Conservation (phyloP, 2,329 filamentous ascomycete species). For the Didymella glomerata region DNA sequence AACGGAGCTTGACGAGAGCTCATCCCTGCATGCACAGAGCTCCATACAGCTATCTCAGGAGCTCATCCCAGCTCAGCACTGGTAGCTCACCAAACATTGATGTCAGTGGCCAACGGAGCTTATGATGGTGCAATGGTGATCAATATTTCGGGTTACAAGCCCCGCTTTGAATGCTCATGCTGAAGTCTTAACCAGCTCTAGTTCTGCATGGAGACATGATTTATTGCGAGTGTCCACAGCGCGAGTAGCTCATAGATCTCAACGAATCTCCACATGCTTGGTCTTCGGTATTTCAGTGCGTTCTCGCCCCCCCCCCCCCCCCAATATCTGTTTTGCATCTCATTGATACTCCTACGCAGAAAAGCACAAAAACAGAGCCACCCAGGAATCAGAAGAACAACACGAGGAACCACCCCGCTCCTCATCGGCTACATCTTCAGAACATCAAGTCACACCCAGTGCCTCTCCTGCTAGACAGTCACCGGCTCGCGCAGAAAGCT, state of each 20-base stretch:
- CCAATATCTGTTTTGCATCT: background rate
- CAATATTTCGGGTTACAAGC: conserved; percentile 11
- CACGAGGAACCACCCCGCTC: conserved; percentile 15
- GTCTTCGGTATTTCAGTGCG: conserved; percentile 33
- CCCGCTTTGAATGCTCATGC: conserved; percentile 26
- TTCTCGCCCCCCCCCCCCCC: background rate
- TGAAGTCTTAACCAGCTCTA: conserved; percentile 16
- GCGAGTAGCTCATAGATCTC: conserved; percentile 5
- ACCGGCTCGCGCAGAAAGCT: conserved; percentile 6
- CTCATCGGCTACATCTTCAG: conserved; percentile 21
- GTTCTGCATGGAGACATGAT: conserved; percentile 11
- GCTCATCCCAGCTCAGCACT: conserved; percentile 15
- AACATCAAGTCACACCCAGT: conserved; percentile 2
- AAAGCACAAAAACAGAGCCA: conserved; percentile 30
- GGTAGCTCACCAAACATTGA: conserved; percentile 5
- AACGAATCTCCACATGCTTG: conserved; percentile 32
- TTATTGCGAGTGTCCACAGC: conserved; percentile 17
- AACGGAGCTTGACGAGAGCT: conserved; percentile 1
- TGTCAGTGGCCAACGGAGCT: conserved; percentile 1
- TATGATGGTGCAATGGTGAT: conserved; percentile 18
- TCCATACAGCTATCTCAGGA: conserved; percentile 13
- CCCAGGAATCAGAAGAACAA: conserved; percentile 18
- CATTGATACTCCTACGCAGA: conserved; percentile 21
- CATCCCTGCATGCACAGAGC: conserved; percentile 22
- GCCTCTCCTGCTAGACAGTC: conserved; percentile 8